Evolutionary conservation across 2,329 filamentous ascomycete species (phyloP).

Genomic region (Pyrenophora seminiperda): DNA sequence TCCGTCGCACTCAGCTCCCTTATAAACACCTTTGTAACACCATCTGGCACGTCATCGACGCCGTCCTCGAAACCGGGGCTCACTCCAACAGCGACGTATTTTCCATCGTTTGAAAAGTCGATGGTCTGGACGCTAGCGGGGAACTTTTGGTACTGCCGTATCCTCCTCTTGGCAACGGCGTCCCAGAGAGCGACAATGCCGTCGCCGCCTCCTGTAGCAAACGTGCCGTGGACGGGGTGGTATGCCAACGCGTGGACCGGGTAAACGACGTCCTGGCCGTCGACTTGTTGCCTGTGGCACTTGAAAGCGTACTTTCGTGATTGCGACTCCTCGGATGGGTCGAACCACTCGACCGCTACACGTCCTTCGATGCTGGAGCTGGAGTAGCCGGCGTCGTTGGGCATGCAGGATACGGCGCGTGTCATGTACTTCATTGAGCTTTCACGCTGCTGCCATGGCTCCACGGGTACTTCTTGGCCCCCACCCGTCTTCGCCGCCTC

Average conservation of each 20-base stretch:
- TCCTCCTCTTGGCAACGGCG: slow-evolving; percentile 83
- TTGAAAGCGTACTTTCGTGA: slow-evolving; percentile 98
- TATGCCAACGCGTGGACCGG: slow-evolving; percentile 90
- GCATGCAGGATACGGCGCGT: slow-evolving; percentile 92
- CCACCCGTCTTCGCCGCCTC: slow-evolving; percentile 35
- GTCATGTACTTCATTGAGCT: slow-evolving; percentile 97
- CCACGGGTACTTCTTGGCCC: slow-evolving; percentile 55
- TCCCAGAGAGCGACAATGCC: slow-evolving; percentile 94
- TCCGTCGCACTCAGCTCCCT: slow-evolving; percentile 85
- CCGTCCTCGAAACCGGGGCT: slow-evolving; percentile 90
- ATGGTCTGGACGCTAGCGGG: slow-evolving; percentile 77
- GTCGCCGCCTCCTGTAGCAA: slow-evolving; percentile 87
- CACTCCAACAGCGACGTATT: slow-evolving; percentile 76
- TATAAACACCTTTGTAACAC: slow-evolving; percentile 74
- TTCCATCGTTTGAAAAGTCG: slow-evolving; percentile 77
- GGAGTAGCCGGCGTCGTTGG: slow-evolving; percentile 91
- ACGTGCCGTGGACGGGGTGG: slow-evolving; percentile 80
- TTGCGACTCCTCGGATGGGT: slow-evolving; percentile 83
- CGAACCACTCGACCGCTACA: slow-evolving; percentile 97
- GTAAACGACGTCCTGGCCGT: slow-evolving; percentile 80
- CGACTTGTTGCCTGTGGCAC: slow-evolving; percentile 81
- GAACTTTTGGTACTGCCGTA: slow-evolving; percentile 87
- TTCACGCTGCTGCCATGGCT: slow-evolving; percentile 92
- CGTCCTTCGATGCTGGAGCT: slow-evolving; percentile 91
- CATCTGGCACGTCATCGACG: slow-evolving; percentile 78